Conservation (phyloP, 2,329 filamentous ascomycete species). For the Microsporum canis region DNA sequence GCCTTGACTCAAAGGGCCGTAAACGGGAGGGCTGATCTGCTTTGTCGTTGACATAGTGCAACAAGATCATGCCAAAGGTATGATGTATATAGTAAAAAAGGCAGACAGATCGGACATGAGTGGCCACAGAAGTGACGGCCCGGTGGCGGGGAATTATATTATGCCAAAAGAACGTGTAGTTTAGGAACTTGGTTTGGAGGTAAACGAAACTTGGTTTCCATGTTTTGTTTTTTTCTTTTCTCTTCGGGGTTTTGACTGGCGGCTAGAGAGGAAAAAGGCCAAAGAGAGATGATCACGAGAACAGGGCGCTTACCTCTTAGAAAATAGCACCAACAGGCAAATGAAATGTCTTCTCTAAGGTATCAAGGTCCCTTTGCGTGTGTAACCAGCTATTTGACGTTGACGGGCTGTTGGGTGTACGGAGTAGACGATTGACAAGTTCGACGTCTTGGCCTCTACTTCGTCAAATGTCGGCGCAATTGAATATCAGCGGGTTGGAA, state of each 20-base stretch:
- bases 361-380: background rate
- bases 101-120: background rate
- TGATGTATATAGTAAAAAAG: background rate
- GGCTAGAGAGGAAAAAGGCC: background rate
- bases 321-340: constrained; percentile 2
- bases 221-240: background rate
- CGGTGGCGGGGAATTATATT: background rate
- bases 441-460: background rate
- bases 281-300: background rate
- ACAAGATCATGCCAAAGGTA: background rate
- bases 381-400: background rate
- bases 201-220: background rate
- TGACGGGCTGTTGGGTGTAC: background rate
- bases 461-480: background rate
- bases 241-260: background rate
- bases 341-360: background rate
- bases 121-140: background rate
- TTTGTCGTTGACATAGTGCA: background rate
- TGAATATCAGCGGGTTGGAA: background rate
- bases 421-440: background rate
- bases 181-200: background rate
- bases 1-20: background rate
- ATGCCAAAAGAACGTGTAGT: background rate
- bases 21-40: background rate
- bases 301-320: constrained; percentile 2